These are phyloP conservation scores for Insectozyma bohioensis DNA, from an alignment of 1,139 yeast genomes.

Conservation along the genomic window DNA sequence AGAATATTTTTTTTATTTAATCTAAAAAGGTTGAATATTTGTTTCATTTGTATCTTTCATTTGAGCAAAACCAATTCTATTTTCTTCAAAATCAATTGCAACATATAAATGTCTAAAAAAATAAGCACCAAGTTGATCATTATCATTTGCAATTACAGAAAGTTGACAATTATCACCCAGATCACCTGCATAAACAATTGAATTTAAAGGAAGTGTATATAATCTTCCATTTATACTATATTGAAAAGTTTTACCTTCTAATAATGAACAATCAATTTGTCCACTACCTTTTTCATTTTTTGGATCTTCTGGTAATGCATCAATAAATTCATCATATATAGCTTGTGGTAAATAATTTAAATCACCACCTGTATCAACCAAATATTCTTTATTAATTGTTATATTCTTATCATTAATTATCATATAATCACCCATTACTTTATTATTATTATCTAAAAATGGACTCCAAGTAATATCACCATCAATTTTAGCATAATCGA, in stretches of 20 bases:
- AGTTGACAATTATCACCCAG: background rate
- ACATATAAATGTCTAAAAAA: conserved; percentile 7
- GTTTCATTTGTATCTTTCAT: conserved; percentile 5
- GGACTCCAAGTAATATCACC: conserved; percentile 6
- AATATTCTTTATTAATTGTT: conserved; percentile 1
- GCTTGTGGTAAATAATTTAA: conserved; percentile 1
- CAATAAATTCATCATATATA: conserved; percentile 4
- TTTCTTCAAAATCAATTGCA: conserved; percentile 5
- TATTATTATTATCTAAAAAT: too few relatives aligned
- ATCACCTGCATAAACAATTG: background rate
- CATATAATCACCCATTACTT: too few relatives aligned
- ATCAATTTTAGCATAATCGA: conserved; percentile 6
- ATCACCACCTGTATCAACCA: conserved; percentile 7
- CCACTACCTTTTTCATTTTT: background rate
- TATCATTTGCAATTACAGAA: background rate
- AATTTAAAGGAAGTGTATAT: conserved; percentile 3
- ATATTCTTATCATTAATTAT: too few relatives aligned
- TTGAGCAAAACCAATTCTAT: conserved; percentile 5
- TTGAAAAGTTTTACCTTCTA: conserved; percentile 3
- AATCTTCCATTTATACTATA: conserved; percentile 4
- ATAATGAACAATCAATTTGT: conserved; percentile 1
- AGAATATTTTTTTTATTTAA: too few relatives aligned
- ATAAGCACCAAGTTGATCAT: conserved; percentile 3
- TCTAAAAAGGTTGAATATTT: conserved; percentile 1
- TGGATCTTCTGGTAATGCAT: conserved; percentile 6